These are phyloP conservation scores for Sorghum bicolor DNA, from an alignment of 176 grass and related monocot genomes.

Conservation along the genomic window DNA sequence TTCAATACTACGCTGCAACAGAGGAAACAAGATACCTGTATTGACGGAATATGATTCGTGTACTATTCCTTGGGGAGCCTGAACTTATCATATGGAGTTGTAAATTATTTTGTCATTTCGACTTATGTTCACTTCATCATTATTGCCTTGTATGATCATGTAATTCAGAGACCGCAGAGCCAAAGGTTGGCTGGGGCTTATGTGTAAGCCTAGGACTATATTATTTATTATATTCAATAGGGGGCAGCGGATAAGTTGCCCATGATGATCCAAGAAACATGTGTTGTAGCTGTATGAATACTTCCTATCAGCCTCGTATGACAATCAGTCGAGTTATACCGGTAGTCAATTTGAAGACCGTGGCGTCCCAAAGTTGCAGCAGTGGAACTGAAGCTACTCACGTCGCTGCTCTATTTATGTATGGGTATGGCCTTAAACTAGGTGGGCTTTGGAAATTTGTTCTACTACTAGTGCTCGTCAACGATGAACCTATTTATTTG, in stretches of 20 bases:
- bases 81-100: neutral
- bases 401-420: neutral
- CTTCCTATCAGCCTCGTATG: neutral
- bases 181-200: neutral
- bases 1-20: neutral
- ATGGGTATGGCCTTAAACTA: too few relatives aligned
- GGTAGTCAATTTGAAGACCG: too few relatives aligned
- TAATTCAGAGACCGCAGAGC: neutral
- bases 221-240: neutral
- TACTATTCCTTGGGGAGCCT: conserved; percentile 9
- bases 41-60: neutral
- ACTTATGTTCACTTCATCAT: neutral
- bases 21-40: neutral
- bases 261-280: neutral
- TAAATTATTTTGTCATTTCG: conserved; percentile 13
- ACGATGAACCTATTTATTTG: too few relatives aligned
- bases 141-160: conserved; percentile 14
- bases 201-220: neutral
- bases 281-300: neutral
- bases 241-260: neutral
- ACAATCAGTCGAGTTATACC: neutral
- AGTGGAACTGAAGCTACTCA: neutral
- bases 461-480: too few relatives aligned
- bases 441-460: too few relatives aligned
- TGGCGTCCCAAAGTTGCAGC: neutral